Evolutionary conservation across 1,284 basidiomycete species (phyloP), one percentile per base, ranked within the genome.

Genomic region (Trametes sp.): DNA sequence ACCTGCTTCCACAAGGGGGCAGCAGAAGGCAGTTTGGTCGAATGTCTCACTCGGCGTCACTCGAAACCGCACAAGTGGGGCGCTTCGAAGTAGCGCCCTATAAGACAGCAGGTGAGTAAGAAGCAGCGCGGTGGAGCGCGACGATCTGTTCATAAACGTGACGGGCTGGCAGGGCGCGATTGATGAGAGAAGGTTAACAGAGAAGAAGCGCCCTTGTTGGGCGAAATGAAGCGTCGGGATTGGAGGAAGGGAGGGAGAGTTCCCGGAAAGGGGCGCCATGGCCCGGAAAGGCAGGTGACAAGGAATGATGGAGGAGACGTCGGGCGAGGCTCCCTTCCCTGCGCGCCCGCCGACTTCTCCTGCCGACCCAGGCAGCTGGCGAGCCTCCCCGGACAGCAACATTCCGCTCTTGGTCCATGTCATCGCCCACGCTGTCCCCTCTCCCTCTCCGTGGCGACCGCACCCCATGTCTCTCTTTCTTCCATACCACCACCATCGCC

Each of bases 401-500:
- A 59, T 54, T 59, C 65, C 55, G 54, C 59, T 23, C 50, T n/a
- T 33, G 54, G 53, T 50, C 49, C 50, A 44, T 46, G 35, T 36
- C 42, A 38, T 35, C 55, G 46, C 42, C 52, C 13, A 13, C 38
- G 48, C 28, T 35, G n/a, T n/a, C n/a, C n/a, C n/a, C 45, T 8
- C 31, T 35, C 33, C 19, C 52, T 33, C 51, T 58, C 58, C 44
- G 35, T 49, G 28, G n/a, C 52, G 23, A 23, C 42, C 35, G 26
- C 45, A 6, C 29, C 33, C 11, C 51, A 60, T 60, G 59, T 57
- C 59, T 45, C 61, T 69, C 62, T 67, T 54, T 64, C 61, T 66
- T 52, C 57, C 57, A 23, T 55, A 67, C 67, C 67, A 65, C 67
- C 67, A 66, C 65, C 67, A 63, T 59, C 67, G 13, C 55, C 56